Conservation (phyloP, 2,329 filamentous ascomycete species). For the Apiospora marii region DNA sequence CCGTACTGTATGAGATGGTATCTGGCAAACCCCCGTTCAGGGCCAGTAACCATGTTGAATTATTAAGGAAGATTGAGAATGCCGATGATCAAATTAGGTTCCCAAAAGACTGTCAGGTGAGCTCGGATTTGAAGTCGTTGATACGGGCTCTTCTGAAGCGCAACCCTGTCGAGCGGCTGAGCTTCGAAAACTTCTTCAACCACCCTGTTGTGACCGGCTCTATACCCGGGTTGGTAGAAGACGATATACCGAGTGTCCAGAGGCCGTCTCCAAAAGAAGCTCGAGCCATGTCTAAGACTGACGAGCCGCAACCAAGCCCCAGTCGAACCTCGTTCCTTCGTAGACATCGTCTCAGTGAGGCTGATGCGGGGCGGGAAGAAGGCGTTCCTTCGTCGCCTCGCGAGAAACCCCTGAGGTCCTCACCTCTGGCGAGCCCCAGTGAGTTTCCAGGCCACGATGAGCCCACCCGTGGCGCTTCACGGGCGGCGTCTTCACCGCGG, state of each 20-base stretch:
- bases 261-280: constrained; percentile 45
- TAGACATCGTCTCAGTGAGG: constrained; percentile 49
- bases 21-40: constrained; percentile 89
- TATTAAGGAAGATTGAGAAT: constrained; percentile 90
- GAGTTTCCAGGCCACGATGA: constrained; percentile 45
- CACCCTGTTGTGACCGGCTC: constrained; percentile 75
- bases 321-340: constrained; percentile 47
- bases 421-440: constrained; percentile 52
- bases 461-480: constrained; percentile 37
- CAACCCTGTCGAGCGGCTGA: constrained; percentile 83
- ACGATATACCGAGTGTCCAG: constrained; percentile 67
- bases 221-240: constrained; percentile 83
- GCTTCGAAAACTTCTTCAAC: constrained; percentile 85
- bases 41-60: constrained; percentile 92
- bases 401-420: constrained; percentile 51
- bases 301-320: constrained; percentile 40
- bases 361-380: constrained; percentile 46
- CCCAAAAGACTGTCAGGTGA: constrained; percentile 74
- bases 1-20: constrained; percentile 95
- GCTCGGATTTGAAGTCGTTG: constrained; percentile 78
- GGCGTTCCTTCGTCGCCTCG: constrained; percentile 49
- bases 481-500: constrained; percentile 51
- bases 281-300: constrained; percentile 41
- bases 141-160: constrained; percentile 85
- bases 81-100: constrained; percentile 88